Evolutionary conservation across 306 rosid species (phyloP).

Genomic region (Ochetophila trinervis): DNA sequence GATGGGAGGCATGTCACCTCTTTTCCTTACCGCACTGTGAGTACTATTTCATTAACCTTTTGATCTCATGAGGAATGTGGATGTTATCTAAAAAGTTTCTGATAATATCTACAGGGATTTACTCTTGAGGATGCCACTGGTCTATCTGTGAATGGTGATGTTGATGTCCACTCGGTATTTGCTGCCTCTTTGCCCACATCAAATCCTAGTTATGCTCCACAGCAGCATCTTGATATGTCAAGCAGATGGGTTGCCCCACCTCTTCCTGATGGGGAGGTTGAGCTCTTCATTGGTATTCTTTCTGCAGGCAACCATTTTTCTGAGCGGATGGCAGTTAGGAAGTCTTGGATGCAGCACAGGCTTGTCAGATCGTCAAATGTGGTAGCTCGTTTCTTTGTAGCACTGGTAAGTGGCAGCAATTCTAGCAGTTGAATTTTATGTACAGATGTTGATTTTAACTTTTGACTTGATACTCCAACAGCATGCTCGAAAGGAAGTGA

Average conservation of each 20-base stretch:
- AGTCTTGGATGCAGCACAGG: conserved; percentile 91
- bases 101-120: conserved; percentile 59
- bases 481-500: conserved; percentile 71
- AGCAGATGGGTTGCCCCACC: conserved; percentile 67
- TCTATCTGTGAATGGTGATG: conserved; percentile 62
- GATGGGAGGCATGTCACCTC: conserved; percentile 90
- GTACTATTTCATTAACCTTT: conserved; percentile 35
- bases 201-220: conserved; percentile 84
- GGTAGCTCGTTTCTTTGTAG: conserved; percentile 90
- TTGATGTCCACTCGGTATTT: conserved; percentile 66
- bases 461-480: conserved; percentile 37
- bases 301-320: conserved; percentile 98
- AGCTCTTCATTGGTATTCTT: conserved; percentile 80
- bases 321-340: conserved; percentile 92
- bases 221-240: conserved; percentile 73
- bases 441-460: conserved; percentile 8
- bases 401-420: conserved; percentile 58
- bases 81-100: conserved; percentile 15
- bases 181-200: conserved; percentile 80
- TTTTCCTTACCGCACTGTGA: conserved; percentile 91
- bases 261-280: conserved; percentile 48
- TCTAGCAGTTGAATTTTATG: conserved; percentile 12
- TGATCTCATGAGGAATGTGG: conserved; percentile 12
- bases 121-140: conserved; percentile 98
- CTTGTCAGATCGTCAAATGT: conserved; percentile 68